These are phyloP conservation scores for Aspergillus sp. DNA, from an alignment of 2,329 filamentous ascomycete genomes.

Conservation along the genomic window DNA sequence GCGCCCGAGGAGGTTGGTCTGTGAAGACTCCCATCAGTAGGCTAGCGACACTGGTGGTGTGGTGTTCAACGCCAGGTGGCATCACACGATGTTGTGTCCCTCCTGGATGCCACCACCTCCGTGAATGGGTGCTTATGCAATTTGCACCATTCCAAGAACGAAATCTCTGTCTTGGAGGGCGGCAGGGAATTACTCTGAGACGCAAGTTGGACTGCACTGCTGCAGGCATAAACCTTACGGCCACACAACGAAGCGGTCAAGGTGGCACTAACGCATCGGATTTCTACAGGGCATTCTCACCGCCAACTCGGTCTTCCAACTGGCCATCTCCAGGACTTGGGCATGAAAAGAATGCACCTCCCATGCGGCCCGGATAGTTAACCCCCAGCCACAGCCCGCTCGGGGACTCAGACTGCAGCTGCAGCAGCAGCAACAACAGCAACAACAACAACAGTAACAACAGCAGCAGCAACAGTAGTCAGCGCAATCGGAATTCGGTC, in stretches of 20 bases:
- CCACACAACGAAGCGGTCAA: conserved; percentile 28
- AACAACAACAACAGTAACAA: neutral
- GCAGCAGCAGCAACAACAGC: neutral
- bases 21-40: neutral
- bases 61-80: neutral
- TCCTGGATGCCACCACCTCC: neutral
- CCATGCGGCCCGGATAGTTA: no score
- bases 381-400: neutral
- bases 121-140: neutral
- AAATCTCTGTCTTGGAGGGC: neutral
- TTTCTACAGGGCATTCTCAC: neutral
- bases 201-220: conserved; percentile 10
- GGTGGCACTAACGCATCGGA: neutral
- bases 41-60: neutral
- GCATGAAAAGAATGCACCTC: no score
- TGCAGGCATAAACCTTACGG: conserved; percentile 30
- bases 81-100: conserved; percentile 1
- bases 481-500: no score
- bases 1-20: neutral
- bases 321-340: neutral
- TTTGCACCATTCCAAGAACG: neutral
- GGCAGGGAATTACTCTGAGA: neutral
- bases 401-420: neutral
- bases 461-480: no score
- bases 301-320: neutral